Percentiles rank a stretch among this genome's conserved stretches.
phyloP scores from a whole-genome alignment of 2,329 filamentous ascomycete species.

The Lachnellula subtilissima region DNA sequence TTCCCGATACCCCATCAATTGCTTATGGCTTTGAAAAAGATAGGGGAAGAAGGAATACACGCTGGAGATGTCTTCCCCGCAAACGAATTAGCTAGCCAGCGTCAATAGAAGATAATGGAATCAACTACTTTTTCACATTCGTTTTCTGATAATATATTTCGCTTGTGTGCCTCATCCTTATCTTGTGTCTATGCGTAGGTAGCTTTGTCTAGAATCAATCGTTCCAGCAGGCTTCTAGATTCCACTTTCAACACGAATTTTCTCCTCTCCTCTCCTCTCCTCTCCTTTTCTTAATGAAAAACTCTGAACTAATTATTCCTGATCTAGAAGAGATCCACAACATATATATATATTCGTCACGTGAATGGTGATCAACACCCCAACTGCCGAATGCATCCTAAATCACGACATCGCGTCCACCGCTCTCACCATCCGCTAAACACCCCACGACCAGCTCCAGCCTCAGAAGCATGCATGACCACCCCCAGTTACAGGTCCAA shows the following conservation, averaged over 20 bases:
- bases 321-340: too few species aligned
- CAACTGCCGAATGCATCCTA: not conserved
- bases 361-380: not conserved
- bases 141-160: too few species aligned
- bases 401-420: constrained; percentile 10
- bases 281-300: too few species aligned
- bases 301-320: not conserved
- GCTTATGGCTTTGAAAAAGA: not conserved
- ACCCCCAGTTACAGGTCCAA: too few species aligned
- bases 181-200: not conserved
- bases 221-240: too few species aligned
- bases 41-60: not conserved
- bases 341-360: not conserved
- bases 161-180: not conserved
- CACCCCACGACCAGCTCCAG: not conserved
- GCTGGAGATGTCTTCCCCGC: not conserved
- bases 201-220: too few species aligned
- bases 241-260: too few species aligned
- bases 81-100: not conserved
- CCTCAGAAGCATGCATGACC: not conserved
- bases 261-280: too few species aligned
- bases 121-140: not conserved
- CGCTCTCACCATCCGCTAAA: not conserved
- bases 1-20: constrained; percentile 1
- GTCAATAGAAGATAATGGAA: not conserved